phyloP scores from a whole-genome alignment of 2,329 filamentous ascomycete genomes.

The Cordyceps pruinosa region DNA sequence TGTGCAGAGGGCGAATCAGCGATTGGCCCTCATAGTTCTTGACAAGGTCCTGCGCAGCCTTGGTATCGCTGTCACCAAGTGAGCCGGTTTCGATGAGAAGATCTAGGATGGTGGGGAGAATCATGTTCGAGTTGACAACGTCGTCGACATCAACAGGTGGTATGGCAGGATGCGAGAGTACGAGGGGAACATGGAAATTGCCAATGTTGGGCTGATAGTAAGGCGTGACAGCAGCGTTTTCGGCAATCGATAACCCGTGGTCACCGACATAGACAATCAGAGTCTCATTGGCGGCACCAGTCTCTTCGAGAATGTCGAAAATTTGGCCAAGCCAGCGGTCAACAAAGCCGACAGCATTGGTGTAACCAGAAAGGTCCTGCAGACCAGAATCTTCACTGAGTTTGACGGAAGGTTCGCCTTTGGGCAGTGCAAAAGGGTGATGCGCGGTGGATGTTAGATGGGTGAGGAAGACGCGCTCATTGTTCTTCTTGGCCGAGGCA shows the following conservation, averaged over 20 bases:
- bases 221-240: slow-evolving; percentile 24
- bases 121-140: slow-evolving; percentile 26
- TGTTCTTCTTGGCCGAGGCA: slow-evolving; percentile 21
- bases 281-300: slow-evolving; percentile 28
- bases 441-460: slow-evolving; percentile 31
- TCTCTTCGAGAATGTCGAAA: slow-evolving; percentile 24
- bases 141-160: slow-evolving; percentile 25
- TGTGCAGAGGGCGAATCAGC: slow-evolving; percentile 25
- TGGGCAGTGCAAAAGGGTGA: slow-evolving; percentile 26
- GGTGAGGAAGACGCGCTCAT: slow-evolving; percentile 28
- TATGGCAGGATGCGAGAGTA: slow-evolving; percentile 27
- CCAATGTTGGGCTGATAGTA: slow-evolving; percentile 29
- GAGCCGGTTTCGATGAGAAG: slow-evolving; percentile 27
- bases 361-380: slow-evolving; percentile 27
- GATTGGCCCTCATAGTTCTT: slow-evolving; percentile 30
- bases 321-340: slow-evolving; percentile 28
- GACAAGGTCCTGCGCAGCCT: slow-evolving; percentile 22
- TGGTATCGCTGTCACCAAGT: slow-evolving; percentile 21
- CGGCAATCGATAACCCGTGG: slow-evolving; percentile 27
- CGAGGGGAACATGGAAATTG: slow-evolving; percentile 27
- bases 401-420: slow-evolving; percentile 21
- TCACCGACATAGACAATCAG: slow-evolving; percentile 27
- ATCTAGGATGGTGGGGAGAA: slow-evolving; percentile 29
- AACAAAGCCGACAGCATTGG: slow-evolving; percentile 27
- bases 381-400: slow-evolving; percentile 21